Evolutionary conservation across 2,329 filamentous ascomycete species (phyloP), one percentile per base, ranked within the genome.

Genomic region (Xylaria sp.): DNA sequence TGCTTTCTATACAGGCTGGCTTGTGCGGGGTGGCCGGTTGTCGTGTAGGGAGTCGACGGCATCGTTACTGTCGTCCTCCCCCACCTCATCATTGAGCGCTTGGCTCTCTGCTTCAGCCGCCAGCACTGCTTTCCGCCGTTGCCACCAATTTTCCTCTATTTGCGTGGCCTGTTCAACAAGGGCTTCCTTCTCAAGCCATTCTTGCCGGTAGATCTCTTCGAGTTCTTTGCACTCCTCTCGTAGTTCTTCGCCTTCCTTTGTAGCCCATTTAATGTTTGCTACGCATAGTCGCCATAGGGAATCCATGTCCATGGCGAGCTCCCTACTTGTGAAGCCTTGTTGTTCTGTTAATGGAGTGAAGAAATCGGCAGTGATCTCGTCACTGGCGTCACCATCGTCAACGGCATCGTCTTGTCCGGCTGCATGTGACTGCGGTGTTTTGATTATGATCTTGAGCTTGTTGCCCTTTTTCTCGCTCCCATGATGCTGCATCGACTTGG

Each of bases 141-240:
- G 81, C 72, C 89, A 87, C 81, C 90, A 89, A 76, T 90, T 88
- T 38, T 87, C 83, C 77, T 95, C 92, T 73, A 82, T 85, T 73
- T 85, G 79, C 72, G 93, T 85, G 36, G 91, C 85, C 74, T 93
- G 92, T 64, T 92, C 87, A n/a, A 96, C 79, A 20, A 95, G 79
- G 33, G 92, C 85, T 79, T 96, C 92, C 79, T 95, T 95, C 79
- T 92, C 89, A 15, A 88, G 81, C 92, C 92, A 96, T 76, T 93
- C 91, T 68, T 88, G 84, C 76, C 87, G 87, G 78, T 91, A 89
- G 13, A 84, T 74, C 39, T 87, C 86, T 77, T 95, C 91, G 77
- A 91, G 85, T 49, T 82, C 81, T 69, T 89, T 88, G 71, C 89
- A 88, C 77, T 94, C 89, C 61, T 82, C 82, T 72, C 85, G 86